Base-by-base conservation (phyloP, 2,329 filamentous ascomycete species). In the Didymosphaeria variabile region DNA sequence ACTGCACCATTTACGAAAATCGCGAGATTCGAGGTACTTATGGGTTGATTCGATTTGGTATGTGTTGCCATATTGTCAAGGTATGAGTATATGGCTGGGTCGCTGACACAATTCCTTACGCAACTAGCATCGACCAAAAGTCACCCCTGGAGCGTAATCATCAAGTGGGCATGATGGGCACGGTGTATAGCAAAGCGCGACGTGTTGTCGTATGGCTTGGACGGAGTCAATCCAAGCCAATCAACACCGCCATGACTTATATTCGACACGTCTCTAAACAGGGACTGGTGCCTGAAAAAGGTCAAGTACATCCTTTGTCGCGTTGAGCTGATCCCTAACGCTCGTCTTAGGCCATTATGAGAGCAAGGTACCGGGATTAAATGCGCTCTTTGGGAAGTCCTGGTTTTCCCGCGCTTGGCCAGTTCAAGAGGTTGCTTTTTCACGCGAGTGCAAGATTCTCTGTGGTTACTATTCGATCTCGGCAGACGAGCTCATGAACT, bases 1-100 rank as follows among this genome's bases (percentile, higher is more conserved):
- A n/a, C 26, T 58, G n/a, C 56, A 44, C n/a, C 26, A 19, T 13
- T 17, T 58, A n/a, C 36, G 56, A 21, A 26, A 32, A 5, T 8
- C 5, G 23, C 32, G 36, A 17, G 29, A 46, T n/a, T 45, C 38
- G 26, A 50, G 46, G 13, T 45, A 21, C 23, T 15, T 59, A 10
- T 59, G 57, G 57, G 34, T 55, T 26, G 57, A 59, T 42, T 46
- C 57, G n/a, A 40, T 59, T 15, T 59, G 57, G 51, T 54, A 54
- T 31, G 51, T 21, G 17, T 13, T n/a, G 47, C 21, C 15, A 15
- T 29, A 4, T 21, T 26, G 5, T 34, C 9, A 50, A 21, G 7
- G 5, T n/a, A 12, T 4, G 9, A 9, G 17, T 21, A 2, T 21
- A 19, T 19, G 29, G 5, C 5, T 9, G 8, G n/a, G 3, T 47